phyloP scores from a whole-genome alignment of 2,329 filamentous ascomycete species.

The Claviceps africana region DNA sequence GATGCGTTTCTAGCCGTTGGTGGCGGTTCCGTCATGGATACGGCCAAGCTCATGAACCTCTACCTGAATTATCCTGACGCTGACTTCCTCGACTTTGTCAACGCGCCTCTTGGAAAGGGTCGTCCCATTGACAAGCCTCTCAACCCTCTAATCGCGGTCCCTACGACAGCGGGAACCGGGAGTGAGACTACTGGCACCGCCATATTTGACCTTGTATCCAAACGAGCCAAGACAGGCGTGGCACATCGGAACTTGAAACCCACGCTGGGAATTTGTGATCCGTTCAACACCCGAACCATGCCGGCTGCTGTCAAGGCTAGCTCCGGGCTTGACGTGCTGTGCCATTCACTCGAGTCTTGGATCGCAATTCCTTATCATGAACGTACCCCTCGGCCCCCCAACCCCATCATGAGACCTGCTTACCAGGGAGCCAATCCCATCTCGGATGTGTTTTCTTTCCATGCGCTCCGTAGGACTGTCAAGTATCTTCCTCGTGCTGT shows the following conservation, averaged over 20 bases:
- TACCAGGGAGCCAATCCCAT: slow-evolving; percentile 98
- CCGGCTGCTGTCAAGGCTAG: slow-evolving; percentile 83
- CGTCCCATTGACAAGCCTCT: slow-evolving; percentile 58
- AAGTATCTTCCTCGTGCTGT: slow-evolving; percentile 87
- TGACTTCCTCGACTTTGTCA: slow-evolving; percentile 94
- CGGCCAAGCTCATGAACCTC: slow-evolving; percentile 95
- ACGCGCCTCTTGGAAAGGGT: slow-evolving; percentile 81
- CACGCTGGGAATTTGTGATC: slow-evolving; percentile 72
- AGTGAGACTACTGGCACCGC: slow-evolving; percentile 95
- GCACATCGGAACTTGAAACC: slow-evolving; percentile 93
- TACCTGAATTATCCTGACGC: slow-evolving; percentile 85
- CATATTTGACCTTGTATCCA: slow-evolving; percentile 87
- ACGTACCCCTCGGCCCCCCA: slow-evolving; percentile 67
- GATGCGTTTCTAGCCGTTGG: slow-evolving; percentile 91
- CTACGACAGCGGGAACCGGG: slow-evolving; percentile 72
- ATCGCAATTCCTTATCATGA: slow-evolving; percentile 92
- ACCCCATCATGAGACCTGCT: slow-evolving; percentile 80
- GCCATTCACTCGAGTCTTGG: slow-evolving; percentile 91
- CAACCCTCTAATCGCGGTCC: slow-evolving; percentile 66
- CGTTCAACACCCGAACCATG: slow-evolving; percentile 92
- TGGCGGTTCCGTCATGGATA: slow-evolving; percentile 87
- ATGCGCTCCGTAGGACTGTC: slow-evolving; percentile 68
- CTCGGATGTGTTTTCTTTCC: slow-evolving; percentile 88
- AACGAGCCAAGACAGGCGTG: slow-evolving; percentile 87
- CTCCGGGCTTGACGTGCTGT: slow-evolving; percentile 87